Conservation (phyloP, 257 asterid genomes). For the Fraxinus cuspidata region DNA sequence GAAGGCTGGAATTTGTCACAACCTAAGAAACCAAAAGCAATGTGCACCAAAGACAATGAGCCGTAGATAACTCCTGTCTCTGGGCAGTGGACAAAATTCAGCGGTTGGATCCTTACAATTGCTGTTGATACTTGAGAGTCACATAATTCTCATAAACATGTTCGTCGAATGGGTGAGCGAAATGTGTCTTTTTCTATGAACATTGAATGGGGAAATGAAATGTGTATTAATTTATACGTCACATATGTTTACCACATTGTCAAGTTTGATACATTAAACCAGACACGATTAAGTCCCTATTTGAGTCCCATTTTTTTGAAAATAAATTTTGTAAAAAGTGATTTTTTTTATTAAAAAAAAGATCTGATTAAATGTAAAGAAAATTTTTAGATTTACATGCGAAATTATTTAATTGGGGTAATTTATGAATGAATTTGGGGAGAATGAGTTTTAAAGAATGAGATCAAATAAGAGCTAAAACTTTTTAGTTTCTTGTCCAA, state of each 20-base stretch:
- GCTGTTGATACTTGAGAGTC: background rate
- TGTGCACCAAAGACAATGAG: slow-evolving; percentile 2
- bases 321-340: too few relatives aligned
- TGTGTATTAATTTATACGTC: background rate
- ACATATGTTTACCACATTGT: background rate
- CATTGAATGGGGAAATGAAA: background rate
- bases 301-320: too few relatives aligned
- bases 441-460: too few relatives aligned
- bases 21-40: background rate
- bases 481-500: background rate
- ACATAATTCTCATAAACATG: background rate
- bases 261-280: too few relatives aligned
- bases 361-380: too few relatives aligned
- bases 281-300: too few relatives aligned
- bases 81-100: slow-evolving; percentile 8
- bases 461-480: too few relatives aligned
- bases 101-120: background rate
- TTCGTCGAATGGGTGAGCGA: background rate
- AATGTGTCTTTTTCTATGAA: too few relatives aligned
- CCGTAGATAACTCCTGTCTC: background rate
- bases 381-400: too few relatives aligned
- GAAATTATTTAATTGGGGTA: too few relatives aligned
- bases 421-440: too few relatives aligned
- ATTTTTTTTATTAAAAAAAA: too few relatives aligned
- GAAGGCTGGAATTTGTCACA: background rate